Evolutionary conservation across 2,329 filamentous ascomycete genomes (phyloP), one percentile per base, ranked within the genome.

Genomic region (Sclerotinia sclerotiorum): DNA sequence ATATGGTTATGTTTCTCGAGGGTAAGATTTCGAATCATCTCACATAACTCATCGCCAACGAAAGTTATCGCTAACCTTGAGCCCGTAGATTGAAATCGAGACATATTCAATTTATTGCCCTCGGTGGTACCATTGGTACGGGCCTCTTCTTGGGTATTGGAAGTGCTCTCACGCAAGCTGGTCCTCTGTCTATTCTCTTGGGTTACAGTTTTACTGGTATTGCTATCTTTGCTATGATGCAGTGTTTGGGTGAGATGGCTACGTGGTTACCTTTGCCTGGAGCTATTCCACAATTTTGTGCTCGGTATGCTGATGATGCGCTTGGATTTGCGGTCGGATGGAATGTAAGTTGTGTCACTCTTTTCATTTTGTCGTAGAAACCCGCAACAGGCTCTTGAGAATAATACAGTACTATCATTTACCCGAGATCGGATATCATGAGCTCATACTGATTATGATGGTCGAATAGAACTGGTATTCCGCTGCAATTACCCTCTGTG

Each of bases 281-380:
- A 58, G 83, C 72, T 77, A 85, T 79, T 79, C 83, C 57, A 78
- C 84, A 77, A 78, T 84, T 73, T 78, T 85, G 69, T 67, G 75
- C 76, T 21, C 75, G 76, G 61, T 78, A 77, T 35, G 70, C 84
- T 29, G 84, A 86, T 69, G 83, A 85, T 71, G 83, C 84, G 2
- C 82, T 85, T 67, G 84, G 84, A 35, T 85, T 85, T 70, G 83
- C 84, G 5, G 78, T 85, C 27, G 85, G 84, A 0, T 86, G 84
- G 84, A 87, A 86, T 69, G 86, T 62, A 87, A 88, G 70, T 81
- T 90, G 65, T 91, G 91, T 88, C 87, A 91, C 91, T 76, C 63
- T 44, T 44, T 32, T 24, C 3, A 29, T 44, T 21, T 35, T 17
- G 29, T 21, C 0, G 8, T 11, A 17, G 13, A 35, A 35, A 13